phyloP scores from a whole-genome alignment of 495 filamentous ascomycete species.

The Xylaria flabelliformis region DNA sequence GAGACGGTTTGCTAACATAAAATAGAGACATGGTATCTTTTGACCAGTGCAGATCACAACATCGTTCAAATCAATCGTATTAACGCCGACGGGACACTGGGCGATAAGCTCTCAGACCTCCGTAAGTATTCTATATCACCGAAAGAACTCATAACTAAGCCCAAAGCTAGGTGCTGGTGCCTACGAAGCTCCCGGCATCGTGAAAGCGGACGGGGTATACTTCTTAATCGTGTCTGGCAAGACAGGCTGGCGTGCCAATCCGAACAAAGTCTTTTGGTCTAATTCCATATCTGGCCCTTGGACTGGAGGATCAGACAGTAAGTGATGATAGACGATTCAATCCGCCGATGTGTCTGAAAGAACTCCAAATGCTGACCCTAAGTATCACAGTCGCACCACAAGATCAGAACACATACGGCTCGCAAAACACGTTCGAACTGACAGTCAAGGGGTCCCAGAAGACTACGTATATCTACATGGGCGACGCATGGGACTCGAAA shows the following conservation, averaged over 20 bases:
- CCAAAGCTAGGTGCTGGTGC: too few relatives aligned
- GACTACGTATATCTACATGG: constrained; percentile 55
- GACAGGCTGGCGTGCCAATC: constrained; percentile 52
- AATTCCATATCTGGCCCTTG: constrained; percentile 45
- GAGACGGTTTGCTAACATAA: neutral
- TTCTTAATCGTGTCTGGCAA: constrained; percentile 54
- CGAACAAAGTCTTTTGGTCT: constrained; percentile 52
- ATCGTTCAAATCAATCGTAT: constrained; percentile 54
- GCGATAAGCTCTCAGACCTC: constrained; percentile 39
- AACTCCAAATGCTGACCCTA: neutral
- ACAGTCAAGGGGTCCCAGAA: constrained; percentile 47
- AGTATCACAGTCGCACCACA: constrained; percentile 43
- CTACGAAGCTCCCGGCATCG: constrained; percentile 53
- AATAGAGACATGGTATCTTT: constrained; percentile 50
- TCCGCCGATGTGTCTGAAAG: neutral
- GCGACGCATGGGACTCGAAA: constrained; percentile 52
- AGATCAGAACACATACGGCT: constrained; percentile 51
- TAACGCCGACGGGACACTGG: constrained; percentile 48
- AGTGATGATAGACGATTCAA: neutral
- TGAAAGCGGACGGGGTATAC: constrained; percentile 50
- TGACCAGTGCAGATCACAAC: constrained; percentile 56
- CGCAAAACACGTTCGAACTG: constrained; percentile 54
- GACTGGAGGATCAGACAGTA: constrained; percentile 45
- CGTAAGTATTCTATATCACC: too few relatives aligned
- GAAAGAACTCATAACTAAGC: too few relatives aligned